Conservation (phyloP, 495 filamentous ascomycete species). For the Echria macrotheca region DNA sequence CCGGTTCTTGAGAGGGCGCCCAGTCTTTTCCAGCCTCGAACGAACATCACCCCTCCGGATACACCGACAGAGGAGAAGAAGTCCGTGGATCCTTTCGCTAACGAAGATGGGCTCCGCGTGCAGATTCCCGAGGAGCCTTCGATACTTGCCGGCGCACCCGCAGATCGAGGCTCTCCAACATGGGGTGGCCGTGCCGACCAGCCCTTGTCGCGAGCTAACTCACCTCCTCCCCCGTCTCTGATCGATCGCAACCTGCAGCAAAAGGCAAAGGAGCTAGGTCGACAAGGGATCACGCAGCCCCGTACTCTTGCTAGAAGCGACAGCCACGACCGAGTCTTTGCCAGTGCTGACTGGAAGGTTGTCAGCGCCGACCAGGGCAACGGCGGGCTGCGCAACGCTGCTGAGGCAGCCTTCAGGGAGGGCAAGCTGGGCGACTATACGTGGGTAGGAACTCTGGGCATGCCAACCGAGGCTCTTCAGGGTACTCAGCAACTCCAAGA, state of each 20-base stretch:
- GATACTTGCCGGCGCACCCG: conserved; percentile 38
- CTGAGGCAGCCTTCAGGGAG: conserved; percentile 64
- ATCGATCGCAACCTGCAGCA: conserved; percentile 57
- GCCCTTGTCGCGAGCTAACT: conserved; percentile 62
- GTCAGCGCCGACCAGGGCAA: conserved; percentile 84
- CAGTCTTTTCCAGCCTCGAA: conserved; percentile 39
- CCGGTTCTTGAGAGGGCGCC: conserved; percentile 34
- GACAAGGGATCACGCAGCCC: conserved; percentile 44
- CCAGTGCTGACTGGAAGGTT: conserved; percentile 69
- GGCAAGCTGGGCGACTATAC: conserved; percentile 61
- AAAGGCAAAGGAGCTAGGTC: conserved; percentile 45
- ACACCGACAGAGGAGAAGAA: conserved; percentile 58
- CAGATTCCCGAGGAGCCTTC: conserved; percentile 19
- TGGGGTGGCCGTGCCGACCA: conserved; percentile 71
- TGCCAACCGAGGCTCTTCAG: conserved; percentile 77
- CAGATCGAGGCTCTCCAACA: conserved; percentile 60
- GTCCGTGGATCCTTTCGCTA: conserved; percentile 54
- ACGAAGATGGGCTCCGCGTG: conserved; percentile 45
- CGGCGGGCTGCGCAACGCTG: conserved; percentile 80
- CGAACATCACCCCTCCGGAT: conserved; percentile 42
- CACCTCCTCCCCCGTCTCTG: conserved; percentile 66
- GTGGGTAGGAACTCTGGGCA: conserved; percentile 89
- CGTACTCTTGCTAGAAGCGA: conserved; percentile 40
- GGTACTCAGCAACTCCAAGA: conserved; percentile 64
- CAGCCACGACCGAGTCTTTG: conserved; percentile 60